Percentiles rank a stretch among this genome's conserved stretches.
Evolutionary conservation across 345 rosid genomes (phyloP).

Genomic region (Acer yangbiense): DNA sequence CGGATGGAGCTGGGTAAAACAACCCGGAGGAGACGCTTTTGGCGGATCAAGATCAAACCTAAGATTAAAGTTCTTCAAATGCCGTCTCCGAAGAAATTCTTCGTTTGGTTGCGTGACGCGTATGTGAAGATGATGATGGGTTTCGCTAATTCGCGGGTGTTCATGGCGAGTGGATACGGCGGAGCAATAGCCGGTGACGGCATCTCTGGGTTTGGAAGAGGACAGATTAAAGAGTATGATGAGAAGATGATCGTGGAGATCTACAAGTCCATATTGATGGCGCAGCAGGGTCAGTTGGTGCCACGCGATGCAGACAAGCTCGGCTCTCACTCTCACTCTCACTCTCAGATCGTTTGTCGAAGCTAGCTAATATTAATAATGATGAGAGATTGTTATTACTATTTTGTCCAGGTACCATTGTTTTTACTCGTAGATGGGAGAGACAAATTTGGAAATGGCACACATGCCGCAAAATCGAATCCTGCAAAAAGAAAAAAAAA

Average conservation of each 20-base stretch:
- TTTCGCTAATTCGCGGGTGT: constrained; percentile 39
- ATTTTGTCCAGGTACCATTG: background rate
- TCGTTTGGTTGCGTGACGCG: constrained; percentile 57
- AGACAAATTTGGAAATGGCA: background rate
- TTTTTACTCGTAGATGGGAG: background rate
- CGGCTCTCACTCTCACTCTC: constrained; percentile 26
- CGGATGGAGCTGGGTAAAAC: constrained; percentile 24
- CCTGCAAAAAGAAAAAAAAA: background rate
- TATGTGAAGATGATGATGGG: constrained; percentile 63
- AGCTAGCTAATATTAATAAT: background rate
- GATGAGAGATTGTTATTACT: background rate
- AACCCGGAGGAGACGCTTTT: constrained; percentile 23
- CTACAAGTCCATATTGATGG: constrained; percentile 61
- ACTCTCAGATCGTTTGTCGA: constrained; percentile 20
- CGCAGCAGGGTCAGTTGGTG: constrained; percentile 48
- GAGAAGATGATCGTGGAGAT: constrained; percentile 62
- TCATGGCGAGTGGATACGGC: constrained; percentile 28
- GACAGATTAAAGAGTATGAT: constrained; percentile 53
- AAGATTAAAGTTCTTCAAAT: constrained; percentile 35
- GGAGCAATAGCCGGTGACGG: constrained; percentile 20
- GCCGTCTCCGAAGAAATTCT: constrained; percentile 39
- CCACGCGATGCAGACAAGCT: constrained; percentile 39
- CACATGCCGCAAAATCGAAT: background rate
- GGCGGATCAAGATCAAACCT: constrained; percentile 52
- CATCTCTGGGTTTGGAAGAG: constrained; percentile 25